phyloP scores from a whole-genome alignment of 139 green algal species.

The Micractinium sp. region DNA sequence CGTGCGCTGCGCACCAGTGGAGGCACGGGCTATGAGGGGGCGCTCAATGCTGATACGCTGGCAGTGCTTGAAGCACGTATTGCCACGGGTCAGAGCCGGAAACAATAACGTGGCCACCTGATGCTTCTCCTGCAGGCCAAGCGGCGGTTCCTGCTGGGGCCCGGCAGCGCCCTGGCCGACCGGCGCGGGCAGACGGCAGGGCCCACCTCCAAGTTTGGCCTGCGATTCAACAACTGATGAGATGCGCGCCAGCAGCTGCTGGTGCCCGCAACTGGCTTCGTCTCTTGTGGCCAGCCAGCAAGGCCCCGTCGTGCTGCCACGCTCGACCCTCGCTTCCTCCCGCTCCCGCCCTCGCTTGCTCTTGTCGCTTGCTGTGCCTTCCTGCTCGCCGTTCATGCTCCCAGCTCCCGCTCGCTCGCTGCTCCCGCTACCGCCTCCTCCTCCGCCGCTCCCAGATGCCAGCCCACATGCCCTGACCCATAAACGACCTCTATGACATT shows the following conservation, averaged over 20 bases:
- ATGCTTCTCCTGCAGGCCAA: constrained; percentile 39
- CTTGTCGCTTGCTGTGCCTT: background rate
- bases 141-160: constrained; percentile 70
- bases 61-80: too few species aligned
- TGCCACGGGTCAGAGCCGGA: too few species aligned
- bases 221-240: constrained; percentile 47
- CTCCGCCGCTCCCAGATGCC: background rate
- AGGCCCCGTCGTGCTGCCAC: too few species aligned
- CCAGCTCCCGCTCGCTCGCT: too few species aligned
- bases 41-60: too few species aligned
- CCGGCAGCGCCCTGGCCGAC: constrained; percentile 75
- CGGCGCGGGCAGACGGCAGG: constrained; percentile 78
- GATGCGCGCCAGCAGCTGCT: background rate
- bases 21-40: too few species aligned
- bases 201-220: constrained; percentile 63
- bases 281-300: too few species aligned
- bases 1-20: too few species aligned
- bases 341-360: background rate
- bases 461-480: too few species aligned
- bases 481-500: background rate
- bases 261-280: too few species aligned
- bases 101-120: too few species aligned
- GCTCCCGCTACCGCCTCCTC: background rate
- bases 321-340: background rate
- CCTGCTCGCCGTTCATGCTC: background rate